Percentiles rank a stretch among this genome's conserved stretches.
phyloP scores from a whole-genome alignment of 2,329 filamentous ascomycete species.

The Thermoascus crustaceus region DNA sequence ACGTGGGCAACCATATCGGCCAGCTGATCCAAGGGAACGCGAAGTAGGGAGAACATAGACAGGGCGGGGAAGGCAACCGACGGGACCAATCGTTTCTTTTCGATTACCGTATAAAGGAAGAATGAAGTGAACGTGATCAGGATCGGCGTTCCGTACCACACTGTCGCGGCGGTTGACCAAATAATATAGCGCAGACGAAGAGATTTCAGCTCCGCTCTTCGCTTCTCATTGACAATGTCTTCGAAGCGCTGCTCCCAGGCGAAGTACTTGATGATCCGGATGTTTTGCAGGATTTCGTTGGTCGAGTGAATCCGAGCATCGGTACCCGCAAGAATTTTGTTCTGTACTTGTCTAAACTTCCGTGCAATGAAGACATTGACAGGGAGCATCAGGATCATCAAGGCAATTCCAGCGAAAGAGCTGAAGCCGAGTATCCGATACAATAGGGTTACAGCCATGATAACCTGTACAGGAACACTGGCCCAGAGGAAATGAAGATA shows the following conservation, averaged over 20 bases:
- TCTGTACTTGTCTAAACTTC: constrained; percentile 78
- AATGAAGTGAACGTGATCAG: constrained; percentile 96
- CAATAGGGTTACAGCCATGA: constrained; percentile 70
- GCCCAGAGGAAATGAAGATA: constrained; percentile 97
- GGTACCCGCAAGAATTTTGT: constrained; percentile 83
- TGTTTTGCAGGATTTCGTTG: constrained; percentile 94
- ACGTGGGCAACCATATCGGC: constrained; percentile 99
- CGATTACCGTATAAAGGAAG: constrained; percentile 81
- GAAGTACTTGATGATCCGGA: constrained; percentile 98
- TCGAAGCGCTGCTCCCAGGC: constrained; percentile 94
- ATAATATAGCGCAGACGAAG: constrained; percentile 77
- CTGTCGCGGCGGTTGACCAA: constrained; percentile 83
- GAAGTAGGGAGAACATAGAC: constrained; percentile 87
- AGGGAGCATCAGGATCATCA: constrained; percentile 83
- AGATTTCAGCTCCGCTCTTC: constrained; percentile 66
- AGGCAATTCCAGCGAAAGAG: constrained; percentile 82
- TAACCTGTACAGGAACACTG: constrained; percentile 77
- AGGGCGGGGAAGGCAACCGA: constrained; percentile 94
- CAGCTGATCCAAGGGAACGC: constrained; percentile 87
- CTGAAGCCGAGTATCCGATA: constrained; percentile 88
- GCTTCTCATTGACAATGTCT: constrained; percentile 79
- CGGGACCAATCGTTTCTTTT: constrained; percentile 80
- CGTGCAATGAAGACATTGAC: constrained; percentile 84
- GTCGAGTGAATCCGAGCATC: constrained; percentile 94
- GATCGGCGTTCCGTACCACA: constrained; percentile 94